Percentiles rank a stretch among this genome's conserved stretches.
phyloP scores from a whole-genome alignment of 1,284 basidiomycete genomes.

The Pterulicium gracile region DNA sequence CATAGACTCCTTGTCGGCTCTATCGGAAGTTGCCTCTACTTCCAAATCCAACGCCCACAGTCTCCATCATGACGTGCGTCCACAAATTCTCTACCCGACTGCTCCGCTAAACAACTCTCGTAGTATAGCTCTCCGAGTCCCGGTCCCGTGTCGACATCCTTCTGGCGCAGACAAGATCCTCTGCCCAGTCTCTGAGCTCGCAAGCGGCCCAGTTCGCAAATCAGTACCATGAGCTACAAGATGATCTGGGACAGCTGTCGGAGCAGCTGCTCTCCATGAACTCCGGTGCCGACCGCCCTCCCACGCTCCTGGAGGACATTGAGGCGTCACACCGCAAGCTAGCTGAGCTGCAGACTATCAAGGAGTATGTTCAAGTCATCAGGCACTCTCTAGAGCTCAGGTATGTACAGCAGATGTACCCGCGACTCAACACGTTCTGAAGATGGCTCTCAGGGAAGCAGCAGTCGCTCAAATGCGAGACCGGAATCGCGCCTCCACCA shows the following conservation, averaged over 20 bases:
- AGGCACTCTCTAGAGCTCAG: conserved; percentile 63
- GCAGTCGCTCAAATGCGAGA: conserved; percentile 37
- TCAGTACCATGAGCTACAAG: conserved; percentile 60
- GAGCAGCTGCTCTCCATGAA: conserved; percentile 52
- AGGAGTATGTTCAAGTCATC: conserved; percentile 66
- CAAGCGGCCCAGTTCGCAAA: conserved; percentile 67
- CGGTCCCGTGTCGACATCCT: conserved; percentile 31
- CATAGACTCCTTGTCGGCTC: conserved; percentile 34
- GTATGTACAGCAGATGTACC: conserved; percentile 25
- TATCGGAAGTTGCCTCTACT: conserved; percentile 29
- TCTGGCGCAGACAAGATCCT: conserved; percentile 31
- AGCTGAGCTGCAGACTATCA: conserved; percentile 65
- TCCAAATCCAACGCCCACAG: conserved; percentile 21
- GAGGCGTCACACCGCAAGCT: conserved; percentile 65
- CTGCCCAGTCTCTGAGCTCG: conserved; percentile 37
- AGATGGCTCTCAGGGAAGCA: conserved; percentile 43
- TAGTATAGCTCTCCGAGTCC: conserved; percentile 53
- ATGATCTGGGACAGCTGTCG: conserved; percentile 64
- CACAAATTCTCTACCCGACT: conserved; percentile 12
- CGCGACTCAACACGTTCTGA: too few species aligned
- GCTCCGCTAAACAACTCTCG: conserved; percentile 17
- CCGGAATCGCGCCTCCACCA: conserved; percentile 20
- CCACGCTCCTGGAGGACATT: conserved; percentile 71
- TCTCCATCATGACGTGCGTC: conserved; percentile 33
- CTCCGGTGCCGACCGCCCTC: conserved; percentile 30